Conservation (phyloP, 78 protist species). For the Protostelium mycophagum region DNA sequence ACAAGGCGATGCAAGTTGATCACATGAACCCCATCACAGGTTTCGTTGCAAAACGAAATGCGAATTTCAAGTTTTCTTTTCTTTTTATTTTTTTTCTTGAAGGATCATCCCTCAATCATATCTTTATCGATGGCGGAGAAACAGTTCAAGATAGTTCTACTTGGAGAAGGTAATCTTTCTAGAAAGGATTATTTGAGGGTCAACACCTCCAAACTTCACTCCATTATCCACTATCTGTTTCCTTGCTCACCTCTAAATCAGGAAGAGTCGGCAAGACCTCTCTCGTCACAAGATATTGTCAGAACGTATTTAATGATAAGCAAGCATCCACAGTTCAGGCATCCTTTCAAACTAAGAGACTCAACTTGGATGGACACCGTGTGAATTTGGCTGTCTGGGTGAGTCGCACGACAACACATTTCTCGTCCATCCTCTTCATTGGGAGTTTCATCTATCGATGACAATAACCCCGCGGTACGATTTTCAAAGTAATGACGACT, state of each 20-base stretch:
- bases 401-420: too few species aligned
- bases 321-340: constrained; percentile 83
- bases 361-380: constrained; percentile 73
- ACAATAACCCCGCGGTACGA: neutral
- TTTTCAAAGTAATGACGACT: neutral
- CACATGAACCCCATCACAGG: too few species aligned
- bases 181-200: too few species aligned
- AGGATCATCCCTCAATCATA: too few species aligned
- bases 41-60: too few species aligned
- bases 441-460: neutral
- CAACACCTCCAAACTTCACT: too few species aligned
- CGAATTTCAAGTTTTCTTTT: too few species aligned
- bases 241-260: neutral
- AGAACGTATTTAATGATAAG: constrained; percentile 64
- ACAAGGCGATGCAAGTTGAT: too few species aligned
- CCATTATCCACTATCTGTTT: neutral
- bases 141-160: constrained; percentile 81
- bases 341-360: constrained; percentile 61
- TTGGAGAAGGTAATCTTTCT: constrained; percentile 86
- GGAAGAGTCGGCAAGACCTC: constrained; percentile 96
- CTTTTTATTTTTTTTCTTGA: too few species aligned
- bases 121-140: constrained; percentile 12
- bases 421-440: neutral
- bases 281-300: constrained; percentile 72
- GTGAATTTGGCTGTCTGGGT: constrained; percentile 80